Conservation (phyloP, 257 asterid genomes). For the Jasminum sambac region DNA sequence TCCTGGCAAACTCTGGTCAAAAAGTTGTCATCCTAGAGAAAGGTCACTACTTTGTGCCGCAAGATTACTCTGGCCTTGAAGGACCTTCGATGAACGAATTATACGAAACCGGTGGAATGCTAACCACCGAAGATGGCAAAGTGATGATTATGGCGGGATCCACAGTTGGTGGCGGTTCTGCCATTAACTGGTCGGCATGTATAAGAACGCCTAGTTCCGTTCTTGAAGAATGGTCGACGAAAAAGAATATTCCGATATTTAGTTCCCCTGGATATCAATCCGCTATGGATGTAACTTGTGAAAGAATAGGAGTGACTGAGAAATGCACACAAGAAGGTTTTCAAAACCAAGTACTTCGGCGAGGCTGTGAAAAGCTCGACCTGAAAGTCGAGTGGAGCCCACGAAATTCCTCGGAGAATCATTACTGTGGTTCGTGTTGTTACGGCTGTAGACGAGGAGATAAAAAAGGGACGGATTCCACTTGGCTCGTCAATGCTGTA, state of each 20-base stretch:
- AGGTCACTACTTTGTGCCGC: constrained; percentile 70
- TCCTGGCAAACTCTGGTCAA: constrained; percentile 72
- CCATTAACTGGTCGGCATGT: constrained; percentile 84
- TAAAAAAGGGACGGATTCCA: constrained; percentile 74
- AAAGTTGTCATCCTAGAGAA: constrained; percentile 82
- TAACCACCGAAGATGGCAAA: constrained; percentile 67
- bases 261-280: constrained; percentile 50
- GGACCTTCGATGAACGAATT: constrained; percentile 69
- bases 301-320: constrained; percentile 72
- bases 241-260: constrained; percentile 49
- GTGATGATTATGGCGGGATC: constrained; percentile 72
- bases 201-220: constrained; percentile 69
- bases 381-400: constrained; percentile 51
- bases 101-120: constrained; percentile 69
- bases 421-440: constrained; percentile 87
- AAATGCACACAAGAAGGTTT: constrained; percentile 58
- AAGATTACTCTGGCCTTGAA: constrained; percentile 85
- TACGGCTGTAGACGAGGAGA: constrained; percentile 87
- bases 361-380: constrained; percentile 75
- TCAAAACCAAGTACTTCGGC: constrained; percentile 64
- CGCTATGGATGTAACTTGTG: constrained; percentile 78
- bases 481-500: constrained; percentile 93
- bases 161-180: constrained; percentile 79
- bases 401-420: constrained; percentile 66
- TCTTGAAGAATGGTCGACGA: constrained; percentile 73